A percentile compares a stretch with the other conserved stretches of the same genome.
These are phyloP conservation scores for Venturia aucupariae DNA, from an alignment of 2,329 filamentous ascomycete species.

Conservation along the genomic window DNA sequence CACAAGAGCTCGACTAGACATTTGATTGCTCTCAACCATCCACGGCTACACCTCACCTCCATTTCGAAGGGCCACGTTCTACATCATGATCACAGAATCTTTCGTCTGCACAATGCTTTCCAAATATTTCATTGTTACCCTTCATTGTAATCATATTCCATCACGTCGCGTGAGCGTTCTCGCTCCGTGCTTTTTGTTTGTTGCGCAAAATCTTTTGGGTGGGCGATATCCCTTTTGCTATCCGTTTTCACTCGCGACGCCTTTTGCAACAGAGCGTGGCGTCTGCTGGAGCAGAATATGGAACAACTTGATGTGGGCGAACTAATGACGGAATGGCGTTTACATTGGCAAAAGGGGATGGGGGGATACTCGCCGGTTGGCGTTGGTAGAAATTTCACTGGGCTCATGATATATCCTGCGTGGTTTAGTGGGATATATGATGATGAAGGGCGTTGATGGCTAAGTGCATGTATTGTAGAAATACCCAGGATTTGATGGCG, in stretches of 20 bases:
- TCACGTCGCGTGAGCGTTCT: conserved; percentile 1
- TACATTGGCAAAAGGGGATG: neutral
- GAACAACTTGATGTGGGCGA: neutral
- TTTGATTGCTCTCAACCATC: neutral
- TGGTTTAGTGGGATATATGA: neutral
- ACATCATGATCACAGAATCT: neutral
- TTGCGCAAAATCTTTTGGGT: neutral
- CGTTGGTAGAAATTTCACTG: neutral
- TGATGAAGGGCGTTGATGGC: neutral
- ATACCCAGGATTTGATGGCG: neutral
- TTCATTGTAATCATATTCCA: conserved; percentile 1
- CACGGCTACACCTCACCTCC: neutral
- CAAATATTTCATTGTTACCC: neutral
- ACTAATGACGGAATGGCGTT: neutral
- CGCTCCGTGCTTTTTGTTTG: neutral
- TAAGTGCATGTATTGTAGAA: neutral
- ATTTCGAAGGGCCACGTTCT: neutral
- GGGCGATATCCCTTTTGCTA: neutral
- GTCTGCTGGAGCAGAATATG: neutral
- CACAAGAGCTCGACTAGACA: conserved; percentile 7
- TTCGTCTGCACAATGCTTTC: neutral
- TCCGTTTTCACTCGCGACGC: neutral
- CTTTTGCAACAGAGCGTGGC: neutral
- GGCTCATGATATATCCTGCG: neutral
- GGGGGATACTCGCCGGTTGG: neutral